Evolutionary conservation across 768 basidiomycete genomes (phyloP), one percentile per base, ranked within the genome.

Genomic region (Russula sp.): DNA sequence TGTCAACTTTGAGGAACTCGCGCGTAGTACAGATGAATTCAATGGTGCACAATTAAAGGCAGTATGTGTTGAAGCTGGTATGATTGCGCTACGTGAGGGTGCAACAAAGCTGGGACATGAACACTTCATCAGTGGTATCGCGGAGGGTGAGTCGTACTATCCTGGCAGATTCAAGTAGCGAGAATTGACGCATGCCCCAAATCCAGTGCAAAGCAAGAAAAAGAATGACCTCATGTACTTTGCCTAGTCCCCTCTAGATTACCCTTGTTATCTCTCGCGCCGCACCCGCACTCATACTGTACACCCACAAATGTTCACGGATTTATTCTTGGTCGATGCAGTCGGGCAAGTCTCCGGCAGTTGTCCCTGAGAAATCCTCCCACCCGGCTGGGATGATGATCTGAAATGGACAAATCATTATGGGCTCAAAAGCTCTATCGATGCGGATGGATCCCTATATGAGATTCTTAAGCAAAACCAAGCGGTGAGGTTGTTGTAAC

Each of bases 21-120:
- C 97, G 13, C 82, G 96, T 71, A 95, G 92, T 74, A 95, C 97
- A 53, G 97, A 98, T 71, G 97, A 99, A 73, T 98, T 99, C 77
- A 98, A 98, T 72, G 96, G 87, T n/a, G 93, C 93, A 8, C 92
- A 94, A 74, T 77, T 97, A 71, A 97, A 98, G 79, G 97, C 96
- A 0, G 95, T 97, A 3, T 98, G 96, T 76, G 97, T 99, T 1
- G 97, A 99, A 77, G 97, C 97, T 46, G 97, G 97, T 63, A 99
- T 99, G 97, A 97, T 98, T 72, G 92, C 96, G 8, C 77, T 98
- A 46, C 80, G 97, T 69, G 95, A 98, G 76, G 95, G 95, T 34
- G 92, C 94, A 18, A 85, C 85, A 18, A 89, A 88, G 75, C 76
- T 98, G 62, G 86, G 83, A 32, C 96, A 98, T 70, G 97, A 99